Conservation (phyloP, 306 rosid genomes). For the Vachellia pachyceras region DNA sequence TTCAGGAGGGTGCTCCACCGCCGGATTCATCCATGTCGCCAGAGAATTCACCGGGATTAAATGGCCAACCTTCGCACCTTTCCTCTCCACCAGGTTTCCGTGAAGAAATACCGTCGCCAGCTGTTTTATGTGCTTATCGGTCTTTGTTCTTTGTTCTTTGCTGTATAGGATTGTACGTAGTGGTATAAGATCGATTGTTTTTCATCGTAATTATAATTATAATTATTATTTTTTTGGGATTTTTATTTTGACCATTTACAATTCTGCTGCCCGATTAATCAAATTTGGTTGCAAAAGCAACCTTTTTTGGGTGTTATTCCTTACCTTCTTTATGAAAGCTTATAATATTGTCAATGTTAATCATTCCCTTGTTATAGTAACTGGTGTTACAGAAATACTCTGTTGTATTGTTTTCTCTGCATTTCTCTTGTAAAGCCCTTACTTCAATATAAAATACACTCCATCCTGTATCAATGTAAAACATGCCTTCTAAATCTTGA, state of each 20-base stretch:
- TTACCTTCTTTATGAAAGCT: constrained; percentile 22
- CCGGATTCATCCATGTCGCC: constrained; percentile 67
- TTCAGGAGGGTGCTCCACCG: constrained; percentile 47
- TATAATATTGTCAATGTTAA: constrained; percentile 44
- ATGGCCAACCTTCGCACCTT: constrained; percentile 60
- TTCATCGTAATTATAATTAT: constrained; percentile 36
- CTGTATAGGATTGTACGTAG: constrained; percentile 81
- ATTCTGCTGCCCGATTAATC: constrained; percentile 53
- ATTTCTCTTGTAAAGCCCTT: constrained; percentile 33
- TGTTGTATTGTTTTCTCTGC: constrained; percentile 30
- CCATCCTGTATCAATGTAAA: constrained; percentile 21
- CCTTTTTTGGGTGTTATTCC: constrained; percentile 34
- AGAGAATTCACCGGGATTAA: constrained; percentile 49
- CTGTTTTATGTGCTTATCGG: constrained; percentile 40
- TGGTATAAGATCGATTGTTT: constrained; percentile 63
- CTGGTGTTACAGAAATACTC: constrained; percentile 40
- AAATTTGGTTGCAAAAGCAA: constrained; percentile 66
- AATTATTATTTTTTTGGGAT: constrained; percentile 45
- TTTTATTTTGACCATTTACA: constrained; percentile 49
- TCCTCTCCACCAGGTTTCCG: constrained; percentile 78
- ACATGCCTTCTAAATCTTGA: constrained; percentile 9
- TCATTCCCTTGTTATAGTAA: constrained; percentile 49
- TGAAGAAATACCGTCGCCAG: constrained; percentile 55
- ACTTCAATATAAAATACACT: constrained; percentile 20
- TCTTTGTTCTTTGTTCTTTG: constrained; percentile 50